phyloP scores from a whole-genome alignment of 1,284 basidiomycete species.

The Termitomyces sp. region DNA sequence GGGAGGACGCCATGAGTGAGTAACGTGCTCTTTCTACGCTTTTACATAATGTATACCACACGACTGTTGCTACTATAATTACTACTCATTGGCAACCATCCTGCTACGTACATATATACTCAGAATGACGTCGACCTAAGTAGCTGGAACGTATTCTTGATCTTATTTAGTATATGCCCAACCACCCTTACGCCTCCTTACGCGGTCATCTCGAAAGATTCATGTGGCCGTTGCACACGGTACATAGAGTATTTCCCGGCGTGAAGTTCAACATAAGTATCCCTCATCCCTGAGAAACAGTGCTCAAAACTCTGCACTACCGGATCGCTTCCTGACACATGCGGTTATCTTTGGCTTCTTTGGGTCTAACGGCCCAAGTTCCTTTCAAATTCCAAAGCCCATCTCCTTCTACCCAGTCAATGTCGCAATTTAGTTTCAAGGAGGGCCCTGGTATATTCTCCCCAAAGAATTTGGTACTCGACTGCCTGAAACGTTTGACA shows the following conservation, averaged over 20 bases:
- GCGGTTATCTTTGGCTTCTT: slow-evolving; percentile 38
- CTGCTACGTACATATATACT: neutral
- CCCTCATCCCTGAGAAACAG: neutral
- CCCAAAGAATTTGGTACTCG: slow-evolving; percentile 49
- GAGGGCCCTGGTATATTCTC: slow-evolving; percentile 56
- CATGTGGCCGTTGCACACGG: neutral
- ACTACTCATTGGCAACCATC: neutral
- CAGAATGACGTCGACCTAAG: too few relatives aligned
- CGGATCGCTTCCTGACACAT: slow-evolving; percentile 20
- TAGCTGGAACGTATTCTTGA: neutral
- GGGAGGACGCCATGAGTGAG: slow-evolving; percentile 40
- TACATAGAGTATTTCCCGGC: neutral
- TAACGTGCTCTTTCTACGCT: slow-evolving; percentile 17
- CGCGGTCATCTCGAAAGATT: neutral
- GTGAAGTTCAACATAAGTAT: neutral
- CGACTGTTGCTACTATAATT: neutral
- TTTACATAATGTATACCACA: slow-evolving; percentile 2
- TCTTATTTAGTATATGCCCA: neutral
- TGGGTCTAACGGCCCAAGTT: slow-evolving; percentile 50
- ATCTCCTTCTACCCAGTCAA: slow-evolving; percentile 20
- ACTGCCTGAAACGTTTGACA: neutral
- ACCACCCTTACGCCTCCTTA: neutral
- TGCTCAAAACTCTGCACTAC: neutral
- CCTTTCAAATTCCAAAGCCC: slow-evolving; percentile 38
- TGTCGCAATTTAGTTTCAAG: slow-evolving; percentile 51